Conservation (phyloP, 2,329 filamentous ascomycete genomes). For the Penicillium sp. region DNA sequence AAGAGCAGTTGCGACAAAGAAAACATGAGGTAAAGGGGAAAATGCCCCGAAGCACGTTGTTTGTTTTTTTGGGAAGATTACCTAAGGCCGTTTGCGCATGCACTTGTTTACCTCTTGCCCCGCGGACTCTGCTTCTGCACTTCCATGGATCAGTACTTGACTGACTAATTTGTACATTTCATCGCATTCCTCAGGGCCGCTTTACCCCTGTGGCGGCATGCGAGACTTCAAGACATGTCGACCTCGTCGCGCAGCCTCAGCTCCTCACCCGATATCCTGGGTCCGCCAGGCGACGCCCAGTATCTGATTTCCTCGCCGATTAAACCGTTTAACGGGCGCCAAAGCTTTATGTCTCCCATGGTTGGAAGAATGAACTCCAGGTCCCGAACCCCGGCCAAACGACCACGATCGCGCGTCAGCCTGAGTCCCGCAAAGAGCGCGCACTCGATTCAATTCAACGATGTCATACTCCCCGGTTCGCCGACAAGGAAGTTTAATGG, state of each 20-base stretch:
- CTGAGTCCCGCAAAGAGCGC: constrained; percentile 39
- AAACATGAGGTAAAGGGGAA: background rate
- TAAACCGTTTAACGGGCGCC: constrained; percentile 40
- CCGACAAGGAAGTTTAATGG: constrained; percentile 35
- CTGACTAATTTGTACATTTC: constrained; percentile 4
- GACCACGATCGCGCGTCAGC: constrained; percentile 32
- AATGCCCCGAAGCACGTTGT: background rate
- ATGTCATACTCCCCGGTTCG: constrained; percentile 44
- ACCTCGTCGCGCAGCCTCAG: constrained; percentile 39
- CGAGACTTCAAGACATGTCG: constrained; percentile 27
- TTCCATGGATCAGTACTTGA: constrained; percentile 6
- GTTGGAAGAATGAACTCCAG: constrained; percentile 24
- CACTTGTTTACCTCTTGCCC: constrained; percentile 36
- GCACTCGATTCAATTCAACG: constrained; percentile 44
- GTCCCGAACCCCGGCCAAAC: constrained; percentile 10
- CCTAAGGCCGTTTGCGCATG: constrained; percentile 15
- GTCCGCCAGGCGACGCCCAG: constrained; percentile 43
- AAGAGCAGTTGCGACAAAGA: background rate
- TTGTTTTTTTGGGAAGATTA: constrained; percentile 15
- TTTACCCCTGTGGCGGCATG: constrained; percentile 25
- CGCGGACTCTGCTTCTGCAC: constrained; percentile 15
- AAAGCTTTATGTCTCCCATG: constrained; percentile 42
- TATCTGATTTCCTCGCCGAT: constrained; percentile 46
- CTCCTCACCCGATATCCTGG: constrained; percentile 47
- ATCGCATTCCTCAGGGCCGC: constrained; percentile 22